Base-by-base conservation (phyloP, 441 rosid genomes). In the Gossypium schwendimanii region DNA sequence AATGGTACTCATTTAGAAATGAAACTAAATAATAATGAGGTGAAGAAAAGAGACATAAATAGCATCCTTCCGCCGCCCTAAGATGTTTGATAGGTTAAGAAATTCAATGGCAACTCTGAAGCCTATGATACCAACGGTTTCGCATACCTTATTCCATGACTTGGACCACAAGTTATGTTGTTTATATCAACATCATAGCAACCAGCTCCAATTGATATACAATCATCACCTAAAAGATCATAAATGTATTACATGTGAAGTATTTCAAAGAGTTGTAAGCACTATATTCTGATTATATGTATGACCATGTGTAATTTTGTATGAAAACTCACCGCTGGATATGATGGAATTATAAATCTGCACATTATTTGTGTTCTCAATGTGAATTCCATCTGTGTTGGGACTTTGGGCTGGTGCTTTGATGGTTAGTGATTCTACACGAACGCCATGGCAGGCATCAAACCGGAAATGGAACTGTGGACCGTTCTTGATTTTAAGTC, bases 381-480 rank as follows among this genome's bases (percentile, higher is more conserved):
- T 84, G 83, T 93, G 97, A 74, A 91, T 93, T 14, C 96, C 98
- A 74, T 91, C 96, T 0, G 98, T 88, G 83, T 93, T 93, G 17
- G 97, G 97, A 82, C 98, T 91, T 12, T 75, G 71, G n/a, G 87
- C 81, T 69, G 98, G 92, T 62, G 98, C 86, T 18, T 81, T 83
- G 26, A 90, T 85, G 70, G 72, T 80, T 24, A 90, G 71, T 45
- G 89, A 86, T 52, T 91, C 83, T 20, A 91, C 79, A 31, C 70
- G 80, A 70, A 91, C 91, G 41, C 87, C 84, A 55, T 74, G 76
- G 82, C 98, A 91, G 9, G 63, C 67, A 75, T 86, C 98, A 50
- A 93, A 90, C 81, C 90, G 82, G 85, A 90, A 81, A 80, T 91
- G 82, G 82, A 91, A 91, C 77, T 87, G 93, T 5, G 90, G 96